Conservation (phyloP, 208 protist genomes). For the Lotmaria passim region DNA sequence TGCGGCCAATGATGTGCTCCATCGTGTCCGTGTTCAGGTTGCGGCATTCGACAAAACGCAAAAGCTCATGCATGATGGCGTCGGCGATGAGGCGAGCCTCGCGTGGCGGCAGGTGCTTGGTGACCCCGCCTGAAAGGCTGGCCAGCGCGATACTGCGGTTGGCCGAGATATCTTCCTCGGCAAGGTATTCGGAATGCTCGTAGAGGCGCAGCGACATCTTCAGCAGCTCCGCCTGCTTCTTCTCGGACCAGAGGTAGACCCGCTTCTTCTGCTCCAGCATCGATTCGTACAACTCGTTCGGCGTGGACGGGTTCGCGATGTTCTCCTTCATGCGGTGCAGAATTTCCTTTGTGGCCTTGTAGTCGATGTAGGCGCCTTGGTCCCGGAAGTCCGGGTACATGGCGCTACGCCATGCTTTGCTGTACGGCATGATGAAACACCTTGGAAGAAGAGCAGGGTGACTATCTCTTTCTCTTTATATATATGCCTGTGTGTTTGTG, state of each 20-base stretch:
- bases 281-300: slow-evolving; percentile 78
- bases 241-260: slow-evolving; percentile 77
- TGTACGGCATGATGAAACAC: slow-evolving; percentile 68
- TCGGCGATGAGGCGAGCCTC: slow-evolving; percentile 78
- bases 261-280: slow-evolving; percentile 69
- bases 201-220: slow-evolving; percentile 66
- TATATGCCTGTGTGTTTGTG: not conserved
- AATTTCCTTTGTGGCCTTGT: slow-evolving; percentile 89
- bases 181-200: slow-evolving; percentile 56
- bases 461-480: not conserved
- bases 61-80: slow-evolving; percentile 74
- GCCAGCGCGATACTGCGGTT: slow-evolving; percentile 48
- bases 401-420: slow-evolving; percentile 83
- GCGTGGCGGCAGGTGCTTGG: slow-evolving; percentile 42
- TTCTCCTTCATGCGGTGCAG: slow-evolving; percentile 89
- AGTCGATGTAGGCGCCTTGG: slow-evolving; percentile 82
- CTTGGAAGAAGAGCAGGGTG: not conserved
- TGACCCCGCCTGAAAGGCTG: not conserved
- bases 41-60: slow-evolving; percentile 84
- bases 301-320: slow-evolving; percentile 81
- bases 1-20: slow-evolving; percentile 85
- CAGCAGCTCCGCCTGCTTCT: slow-evolving; percentile 69
- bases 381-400: slow-evolving; percentile 88
- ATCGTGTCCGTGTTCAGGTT: slow-evolving; percentile 90
- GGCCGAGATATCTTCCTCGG: slow-evolving; percentile 50